Evolutionary conservation across 2,329 filamentous ascomycete genomes (phyloP).

Genomic region (Aspergillus sojae): DNA sequence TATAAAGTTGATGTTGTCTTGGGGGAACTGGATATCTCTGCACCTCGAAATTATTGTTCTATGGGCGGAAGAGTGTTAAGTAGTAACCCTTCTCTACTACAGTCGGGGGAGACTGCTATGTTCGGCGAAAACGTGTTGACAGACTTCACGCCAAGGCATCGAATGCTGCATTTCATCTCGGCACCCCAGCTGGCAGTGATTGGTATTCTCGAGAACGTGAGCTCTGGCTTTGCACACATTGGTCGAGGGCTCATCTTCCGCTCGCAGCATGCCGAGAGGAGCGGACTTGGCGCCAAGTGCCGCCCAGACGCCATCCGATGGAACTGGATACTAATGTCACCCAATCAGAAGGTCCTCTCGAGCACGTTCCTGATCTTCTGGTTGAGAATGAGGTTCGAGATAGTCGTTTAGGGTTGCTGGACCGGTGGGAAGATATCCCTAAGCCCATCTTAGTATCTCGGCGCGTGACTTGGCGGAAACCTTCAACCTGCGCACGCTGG

Average conservation of each 20-base stretch:
- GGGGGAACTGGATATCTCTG: not conserved
- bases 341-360: not conserved
- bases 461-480: conserved; percentile 4
- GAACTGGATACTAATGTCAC: not conserved
- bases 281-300: conserved; percentile 20
- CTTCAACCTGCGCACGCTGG: not conserved
- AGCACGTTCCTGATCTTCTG: conserved; percentile 22
- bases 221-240: conserved; percentile 6
- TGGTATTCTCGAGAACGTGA: conserved; percentile 15
- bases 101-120: not conserved
- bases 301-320: not conserved
- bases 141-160: conserved; percentile 2
- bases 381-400: not conserved
- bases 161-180: not conserved
- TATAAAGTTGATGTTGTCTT: not conserved
- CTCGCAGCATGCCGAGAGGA: conserved; percentile 4
- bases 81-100: not conserved
- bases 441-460: not conserved
- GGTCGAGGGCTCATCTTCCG: conserved; percentile 2
- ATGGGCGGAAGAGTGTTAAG: conserved; percentile 2
- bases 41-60: not conserved
- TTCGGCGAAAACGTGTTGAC: not conserved
- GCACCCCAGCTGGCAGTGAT: not conserved
- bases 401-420: not conserved
- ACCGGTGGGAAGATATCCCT: not conserved